Evolutionary conservation across 176 grass and related monocot genomes (phyloP).

Genomic region (Carex scoparia): DNA sequence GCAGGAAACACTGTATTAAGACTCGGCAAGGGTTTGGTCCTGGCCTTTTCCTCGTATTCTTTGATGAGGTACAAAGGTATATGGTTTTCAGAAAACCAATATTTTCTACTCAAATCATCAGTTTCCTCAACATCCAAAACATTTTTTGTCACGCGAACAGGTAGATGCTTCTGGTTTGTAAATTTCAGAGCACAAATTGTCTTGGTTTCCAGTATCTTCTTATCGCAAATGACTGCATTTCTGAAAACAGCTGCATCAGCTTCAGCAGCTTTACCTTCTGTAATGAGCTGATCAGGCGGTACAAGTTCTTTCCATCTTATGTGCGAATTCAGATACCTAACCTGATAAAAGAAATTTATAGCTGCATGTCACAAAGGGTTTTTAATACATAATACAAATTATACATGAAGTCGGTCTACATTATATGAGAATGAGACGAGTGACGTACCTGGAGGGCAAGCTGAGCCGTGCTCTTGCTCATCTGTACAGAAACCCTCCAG

Average conservation of each 20-base stretch:
- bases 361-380: neutral
- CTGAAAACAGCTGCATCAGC: slow-evolving; percentile 59
- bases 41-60: slow-evolving; percentile 63
- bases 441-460: slow-evolving; percentile 76
- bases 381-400: neutral
- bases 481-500: slow-evolving; percentile 83
- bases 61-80: slow-evolving; percentile 78
- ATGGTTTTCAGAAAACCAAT: slow-evolving; percentile 93
- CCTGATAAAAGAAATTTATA: slow-evolving; percentile 40
- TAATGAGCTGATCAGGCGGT: slow-evolving; percentile 62
- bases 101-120: slow-evolving; percentile 42
- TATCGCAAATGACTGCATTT: slow-evolving; percentile 93
- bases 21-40: slow-evolving; percentile 30
- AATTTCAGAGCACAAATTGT: slow-evolving; percentile 74
- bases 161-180: slow-evolving; percentile 84
- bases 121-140: slow-evolving; percentile 71
- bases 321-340: slow-evolving; percentile 91
- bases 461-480: slow-evolving; percentile 65
- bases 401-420: slow-evolving; percentile 23
- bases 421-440: neutral
- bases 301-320: slow-evolving; percentile 94
- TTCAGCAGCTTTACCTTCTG: slow-evolving; percentile 64
- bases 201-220: slow-evolving; percentile 54
- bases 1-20: slow-evolving; percentile 15
- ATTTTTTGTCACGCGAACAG: slow-evolving; percentile 81